Evolutionary conservation across 805 yeast species (phyloP), one percentile per base, ranked within the genome.

Genomic region (Wickerhamomyces alni): DNA sequence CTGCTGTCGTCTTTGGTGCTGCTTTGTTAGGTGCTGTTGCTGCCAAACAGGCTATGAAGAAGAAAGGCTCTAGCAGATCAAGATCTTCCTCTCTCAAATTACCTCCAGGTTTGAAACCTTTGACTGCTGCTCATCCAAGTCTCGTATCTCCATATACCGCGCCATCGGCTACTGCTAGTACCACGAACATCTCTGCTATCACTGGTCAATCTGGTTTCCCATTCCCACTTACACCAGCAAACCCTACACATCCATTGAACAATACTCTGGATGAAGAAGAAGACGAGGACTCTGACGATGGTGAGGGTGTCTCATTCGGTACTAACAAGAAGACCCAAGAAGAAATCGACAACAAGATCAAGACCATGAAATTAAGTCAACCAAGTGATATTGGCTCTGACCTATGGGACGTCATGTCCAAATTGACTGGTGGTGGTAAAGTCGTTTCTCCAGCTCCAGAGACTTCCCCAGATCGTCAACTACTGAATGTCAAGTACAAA

Each of bases 1-100:
- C 97, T 1, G 95, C 97, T 2, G 99, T 93, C 30, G 98, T 93
- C 3, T 85, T 91, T 57, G 99, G 99, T 18, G 75, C 96, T 4
- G 98, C 99, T 0, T 67, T 93, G 58, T 70, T 93, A 45, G 99
- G 98, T 29, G 97, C 98, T 2, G 87, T 81, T 45, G 98, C 98
- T 3, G 87, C 93, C 10, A 80, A 82, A 49, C 80, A 75, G 44
- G 72, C 74, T 12, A 72, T 73, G 33, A 37, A 50, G 43, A 38
- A 36, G 28, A 46, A 39, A 39, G 18, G 32, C 11, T 17, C 28
- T 5, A 31, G 16, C 13, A 41, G 45, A 33, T 44, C 51, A 3
- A 47, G 58, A 42, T 40, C 58, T 2, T 34, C 49, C n/a, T 53
- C 62, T 0, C 29, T 49, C 21, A 58, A 57, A 43, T 46, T 55